Evolutionary conservation across 2,329 filamentous ascomycete species (phyloP).

Genomic region (Colletotrichum sp.): DNA sequence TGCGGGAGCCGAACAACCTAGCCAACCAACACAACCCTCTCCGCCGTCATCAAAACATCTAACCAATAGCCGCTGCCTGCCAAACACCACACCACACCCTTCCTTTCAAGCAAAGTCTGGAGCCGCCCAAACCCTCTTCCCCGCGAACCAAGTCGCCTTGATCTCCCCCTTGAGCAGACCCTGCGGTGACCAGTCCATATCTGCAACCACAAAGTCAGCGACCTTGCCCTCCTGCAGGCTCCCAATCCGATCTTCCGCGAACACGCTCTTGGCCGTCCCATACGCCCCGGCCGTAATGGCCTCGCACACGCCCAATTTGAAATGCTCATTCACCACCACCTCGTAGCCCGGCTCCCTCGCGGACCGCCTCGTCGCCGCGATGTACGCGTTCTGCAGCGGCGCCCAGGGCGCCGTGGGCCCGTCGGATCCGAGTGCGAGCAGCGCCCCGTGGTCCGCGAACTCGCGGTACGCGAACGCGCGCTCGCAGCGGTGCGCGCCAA

Average conservation of each 20-base stretch:
- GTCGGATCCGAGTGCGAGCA: conserved; percentile 56
- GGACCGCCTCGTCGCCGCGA: conserved; percentile 55
- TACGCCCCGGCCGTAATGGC: conserved; percentile 51
- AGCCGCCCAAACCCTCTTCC: conserved; percentile 36
- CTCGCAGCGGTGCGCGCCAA: conserved; percentile 53
- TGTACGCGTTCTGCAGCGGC: conserved; percentile 54
- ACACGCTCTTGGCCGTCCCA: conserved; percentile 55
- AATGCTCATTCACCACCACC: conserved; percentile 50
- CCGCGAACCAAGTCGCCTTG: conserved; percentile 53
- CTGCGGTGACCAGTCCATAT: conserved; percentile 51
- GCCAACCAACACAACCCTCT: background rate
- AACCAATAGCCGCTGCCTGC: background rate
- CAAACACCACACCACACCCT: background rate
- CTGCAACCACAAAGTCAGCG: conserved; percentile 58
- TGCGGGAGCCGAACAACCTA: background rate
- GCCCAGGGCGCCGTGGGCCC: conserved; percentile 56
- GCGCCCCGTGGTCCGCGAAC: conserved; percentile 54
- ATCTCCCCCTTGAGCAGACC: conserved; percentile 46
- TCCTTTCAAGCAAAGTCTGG: background rate
- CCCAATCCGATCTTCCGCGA: conserved; percentile 52
- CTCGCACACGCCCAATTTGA: conserved; percentile 50
- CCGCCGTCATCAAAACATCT: background rate
- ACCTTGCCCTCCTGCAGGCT: conserved; percentile 50
- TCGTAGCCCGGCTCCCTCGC: conserved; percentile 46
- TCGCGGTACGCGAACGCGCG: conserved; percentile 63